A percentile compares a stretch with the other conserved stretches of the same genome.
Evolutionary conservation across 345 rosid genomes (phyloP).

Genomic region (Euphorbia pulcherrima): DNA sequence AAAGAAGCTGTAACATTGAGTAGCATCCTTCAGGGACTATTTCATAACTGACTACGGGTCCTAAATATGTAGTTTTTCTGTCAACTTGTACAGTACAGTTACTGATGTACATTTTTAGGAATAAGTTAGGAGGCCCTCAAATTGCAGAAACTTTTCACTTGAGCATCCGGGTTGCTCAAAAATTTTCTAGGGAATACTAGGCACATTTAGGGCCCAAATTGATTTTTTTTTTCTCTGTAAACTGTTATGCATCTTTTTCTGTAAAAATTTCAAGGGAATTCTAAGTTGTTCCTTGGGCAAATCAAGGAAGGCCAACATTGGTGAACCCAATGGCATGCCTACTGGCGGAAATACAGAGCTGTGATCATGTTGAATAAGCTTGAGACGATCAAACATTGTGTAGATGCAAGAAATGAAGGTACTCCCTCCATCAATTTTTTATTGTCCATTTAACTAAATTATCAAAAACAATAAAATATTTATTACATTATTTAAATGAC

Average conservation of each 20-base stretch:
- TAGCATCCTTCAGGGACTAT: slow-evolving; percentile 27
- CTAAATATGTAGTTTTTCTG: neutral
- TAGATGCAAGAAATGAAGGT: too few relatives aligned
- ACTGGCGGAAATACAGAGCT: neutral
- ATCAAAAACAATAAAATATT: too few relatives aligned
- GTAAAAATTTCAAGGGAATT: neutral
- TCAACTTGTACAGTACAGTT: neutral
- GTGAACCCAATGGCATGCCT: neutral
- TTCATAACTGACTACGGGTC: slow-evolving; percentile 8
- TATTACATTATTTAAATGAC: too few relatives aligned
- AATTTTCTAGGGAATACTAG: neutral
- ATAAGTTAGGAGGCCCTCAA: neutral
- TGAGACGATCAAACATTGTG: too few relatives aligned
- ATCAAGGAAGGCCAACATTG: neutral
- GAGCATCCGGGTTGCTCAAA: neutral
- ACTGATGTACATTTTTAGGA: neutral
- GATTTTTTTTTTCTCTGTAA: neutral
- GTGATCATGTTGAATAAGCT: neutral
- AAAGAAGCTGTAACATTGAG: slow-evolving; percentile 42
- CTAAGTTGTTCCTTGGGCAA: neutral
- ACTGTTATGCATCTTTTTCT: neutral
- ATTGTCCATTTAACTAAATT: too few relatives aligned
- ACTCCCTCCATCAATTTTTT: too few relatives aligned
- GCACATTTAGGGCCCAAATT: neutral
- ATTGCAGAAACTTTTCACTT: neutral